Percentiles rank a stretch among this genome's conserved stretches.
Evolutionary conservation across 495 filamentous ascomycete genomes (phyloP).

Genomic region (Lophiostoma macrostomum): DNA sequence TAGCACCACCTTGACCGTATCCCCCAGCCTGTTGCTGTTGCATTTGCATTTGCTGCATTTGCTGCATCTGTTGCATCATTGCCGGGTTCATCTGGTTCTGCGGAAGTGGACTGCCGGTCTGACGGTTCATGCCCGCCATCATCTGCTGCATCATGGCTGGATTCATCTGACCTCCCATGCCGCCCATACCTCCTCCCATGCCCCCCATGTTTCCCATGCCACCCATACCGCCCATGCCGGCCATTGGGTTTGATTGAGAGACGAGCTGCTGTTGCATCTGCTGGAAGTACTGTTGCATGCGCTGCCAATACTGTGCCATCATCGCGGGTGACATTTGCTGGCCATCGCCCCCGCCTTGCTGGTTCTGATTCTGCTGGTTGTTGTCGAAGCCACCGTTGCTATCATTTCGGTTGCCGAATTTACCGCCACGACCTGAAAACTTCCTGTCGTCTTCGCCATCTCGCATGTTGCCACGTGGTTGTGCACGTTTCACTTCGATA

Average conservation of each 20-base stretch:
- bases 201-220: constrained; percentile 26
- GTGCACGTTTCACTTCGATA: constrained; percentile 97
- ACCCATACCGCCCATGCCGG: constrained; percentile 43
- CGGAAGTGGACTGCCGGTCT: constrained; percentile 46
- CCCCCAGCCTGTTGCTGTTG: constrained; percentile 34
- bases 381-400: constrained; percentile 41
- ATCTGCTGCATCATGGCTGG: constrained; percentile 79
- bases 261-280: constrained; percentile 85
- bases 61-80: constrained; percentile 82
- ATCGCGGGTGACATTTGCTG: constrained; percentile 83
- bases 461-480: constrained; percentile 89
- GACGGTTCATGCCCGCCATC: constrained; percentile 25
- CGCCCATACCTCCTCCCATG: constrained; percentile 44
- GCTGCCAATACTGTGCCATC: constrained; percentile 97
- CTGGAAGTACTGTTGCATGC: constrained; percentile 93
- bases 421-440: constrained; percentile 46
- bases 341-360: constrained; percentile 42
- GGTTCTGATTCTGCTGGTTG: constrained; percentile 27
- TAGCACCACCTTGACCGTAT: constrained; percentile 16
- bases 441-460: constrained; percentile 73
- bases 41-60: constrained; percentile 39
- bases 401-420: constrained; percentile 52
- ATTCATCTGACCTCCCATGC: constrained; percentile 56
- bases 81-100: constrained; percentile 57
- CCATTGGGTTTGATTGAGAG: constrained; percentile 47